phyloP scores from a whole-genome alignment of 2,329 filamentous ascomycete species.

The Beauveria varroae region DNA sequence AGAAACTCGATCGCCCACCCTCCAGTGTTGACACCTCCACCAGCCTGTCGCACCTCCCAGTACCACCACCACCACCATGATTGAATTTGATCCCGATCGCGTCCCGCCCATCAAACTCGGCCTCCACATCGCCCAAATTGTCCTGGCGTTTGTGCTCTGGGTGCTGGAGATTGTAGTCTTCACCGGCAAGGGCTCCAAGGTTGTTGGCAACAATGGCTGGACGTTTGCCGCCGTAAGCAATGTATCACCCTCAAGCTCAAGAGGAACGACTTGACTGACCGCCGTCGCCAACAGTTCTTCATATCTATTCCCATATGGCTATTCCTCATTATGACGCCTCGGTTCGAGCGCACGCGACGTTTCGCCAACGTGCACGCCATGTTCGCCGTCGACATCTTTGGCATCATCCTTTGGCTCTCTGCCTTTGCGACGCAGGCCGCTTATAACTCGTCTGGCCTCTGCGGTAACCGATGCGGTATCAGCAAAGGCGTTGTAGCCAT shows the following conservation, averaged over 20 bases:
- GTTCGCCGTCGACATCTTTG: constrained; percentile 49
- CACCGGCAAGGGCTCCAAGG: constrained; percentile 35
- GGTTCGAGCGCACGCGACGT: constrained; percentile 53
- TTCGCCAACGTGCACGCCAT: constrained; percentile 57
- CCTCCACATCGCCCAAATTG: constrained; percentile 48
- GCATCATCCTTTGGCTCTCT: constrained; percentile 56
- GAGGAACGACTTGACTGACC: constrained; percentile 1
- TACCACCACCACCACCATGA: constrained; percentile 25
- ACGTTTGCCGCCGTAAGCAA: constrained; percentile 53
- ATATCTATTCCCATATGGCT: constrained; percentile 56
- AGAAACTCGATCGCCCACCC: not conserved
- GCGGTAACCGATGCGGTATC: constrained; percentile 47
- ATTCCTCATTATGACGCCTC: constrained; percentile 57
- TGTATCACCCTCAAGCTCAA: not conserved
- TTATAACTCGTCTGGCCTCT: constrained; percentile 51
- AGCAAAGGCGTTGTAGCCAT: constrained; percentile 58
- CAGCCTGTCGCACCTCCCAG: not conserved
- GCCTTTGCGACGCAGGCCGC: constrained; percentile 59
- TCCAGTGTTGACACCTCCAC: not conserved
- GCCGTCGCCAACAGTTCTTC: constrained; percentile 46
- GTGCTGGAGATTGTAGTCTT: constrained; percentile 54
- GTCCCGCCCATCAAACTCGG: constrained; percentile 50
- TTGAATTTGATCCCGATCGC: constrained; percentile 47
- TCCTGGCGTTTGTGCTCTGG: constrained; percentile 49
- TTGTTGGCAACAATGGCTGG: constrained; percentile 55